Percentiles rank a stretch among this genome's conserved stretches.
phyloP scores from a whole-genome alignment of 495 filamentous ascomycete genomes.

The Aspergillus leporis region DNA sequence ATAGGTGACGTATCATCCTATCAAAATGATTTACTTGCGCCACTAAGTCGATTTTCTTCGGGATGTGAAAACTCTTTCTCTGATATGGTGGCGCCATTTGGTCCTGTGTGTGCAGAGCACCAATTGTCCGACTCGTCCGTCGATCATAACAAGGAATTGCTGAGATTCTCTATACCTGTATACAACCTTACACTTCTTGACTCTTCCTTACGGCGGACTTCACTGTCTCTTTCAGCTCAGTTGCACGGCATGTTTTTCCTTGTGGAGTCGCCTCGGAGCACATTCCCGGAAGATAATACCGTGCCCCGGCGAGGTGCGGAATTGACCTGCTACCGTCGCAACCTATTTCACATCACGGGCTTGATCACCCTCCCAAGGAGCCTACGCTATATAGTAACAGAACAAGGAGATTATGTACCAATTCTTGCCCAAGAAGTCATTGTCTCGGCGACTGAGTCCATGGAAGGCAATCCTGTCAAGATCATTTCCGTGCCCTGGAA shows the following conservation, averaged over 20 bases:
- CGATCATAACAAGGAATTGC: slow-evolving; percentile 75
- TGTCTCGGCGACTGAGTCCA: slow-evolving; percentile 88
- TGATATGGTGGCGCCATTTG: slow-evolving; percentile 52
- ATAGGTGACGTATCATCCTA: slow-evolving; percentile 47
- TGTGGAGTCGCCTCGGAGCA: slow-evolving; percentile 75
- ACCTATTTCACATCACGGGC: slow-evolving; percentile 89
- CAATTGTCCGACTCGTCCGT: slow-evolving; percentile 46
- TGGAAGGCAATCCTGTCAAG: slow-evolving; percentile 84
- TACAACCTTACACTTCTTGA: slow-evolving; percentile 71
- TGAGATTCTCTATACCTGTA: slow-evolving; percentile 73
- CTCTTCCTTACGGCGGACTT: slow-evolving; percentile 60
- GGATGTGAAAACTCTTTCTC: slow-evolving; percentile 73
- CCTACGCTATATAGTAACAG: slow-evolving; percentile 72
- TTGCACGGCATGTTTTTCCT: slow-evolving; percentile 96
- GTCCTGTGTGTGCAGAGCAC: slow-evolving; percentile 39
- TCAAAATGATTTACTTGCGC: slow-evolving; percentile 31
- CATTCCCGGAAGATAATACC: slow-evolving; percentile 60
- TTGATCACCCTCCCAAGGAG: slow-evolving; percentile 75
- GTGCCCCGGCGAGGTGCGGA: slow-evolving; percentile 66
- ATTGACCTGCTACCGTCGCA: slow-evolving; percentile 88
- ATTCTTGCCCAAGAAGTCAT: slow-evolving; percentile 74
- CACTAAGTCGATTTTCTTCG: slow-evolving; percentile 43
- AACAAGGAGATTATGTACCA: slow-evolving; percentile 72
- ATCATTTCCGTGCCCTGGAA: slow-evolving; percentile 95
- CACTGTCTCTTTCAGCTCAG: slow-evolving; percentile 72